These are phyloP conservation scores for Colletotrichum shisoi DNA, from an alignment of 2,329 filamentous ascomycete genomes.

Conservation along the genomic window DNA sequence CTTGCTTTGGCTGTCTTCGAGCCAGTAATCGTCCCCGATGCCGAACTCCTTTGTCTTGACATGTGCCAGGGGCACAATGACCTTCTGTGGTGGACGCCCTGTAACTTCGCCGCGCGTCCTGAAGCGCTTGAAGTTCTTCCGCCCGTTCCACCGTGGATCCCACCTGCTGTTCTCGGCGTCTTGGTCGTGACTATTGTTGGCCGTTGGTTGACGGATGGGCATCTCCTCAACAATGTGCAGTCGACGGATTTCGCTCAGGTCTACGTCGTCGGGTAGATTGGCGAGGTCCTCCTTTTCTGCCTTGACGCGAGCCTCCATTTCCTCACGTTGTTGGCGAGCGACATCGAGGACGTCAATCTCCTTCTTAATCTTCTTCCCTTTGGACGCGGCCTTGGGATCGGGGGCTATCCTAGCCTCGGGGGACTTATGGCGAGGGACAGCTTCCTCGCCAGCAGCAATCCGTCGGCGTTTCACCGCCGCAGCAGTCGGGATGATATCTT, in stretches of 20 bases:
- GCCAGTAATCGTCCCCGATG: constrained; percentile 79
- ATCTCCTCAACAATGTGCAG: constrained; percentile 81
- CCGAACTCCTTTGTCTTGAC: constrained; percentile 75
- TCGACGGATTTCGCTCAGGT: constrained; percentile 75
- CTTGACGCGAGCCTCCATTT: constrained; percentile 70
- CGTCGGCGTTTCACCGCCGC: constrained; percentile 81
- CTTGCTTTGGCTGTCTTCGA: constrained; percentile 57
- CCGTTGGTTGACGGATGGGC: constrained; percentile 60
- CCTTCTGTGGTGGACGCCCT: constrained; percentile 54
- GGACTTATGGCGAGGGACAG: constrained; percentile 48
- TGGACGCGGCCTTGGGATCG: constrained; percentile 44
- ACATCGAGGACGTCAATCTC: constrained; percentile 74
- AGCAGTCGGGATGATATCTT: constrained; percentile 77
- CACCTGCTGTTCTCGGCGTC: constrained; percentile 69
- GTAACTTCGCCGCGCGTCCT: constrained; percentile 62
- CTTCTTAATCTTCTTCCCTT: constrained; percentile 60
- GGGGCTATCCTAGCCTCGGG: constrained; percentile 44
- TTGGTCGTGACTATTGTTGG: constrained; percentile 56
- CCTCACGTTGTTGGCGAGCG: constrained; percentile 66
- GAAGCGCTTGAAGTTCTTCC: constrained; percentile 96
- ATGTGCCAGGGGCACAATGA: constrained; percentile 76
- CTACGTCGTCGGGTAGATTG: constrained; percentile 67
- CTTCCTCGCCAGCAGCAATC: constrained; percentile 65
- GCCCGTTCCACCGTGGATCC: constrained; percentile 90
- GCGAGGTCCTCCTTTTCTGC: constrained; percentile 63